A percentile compares a stretch with the other conserved stretches of the same genome.
phyloP scores from a whole-genome alignment of 164 flowering plant genomes.

The Chimonanthus praecox region DNA sequence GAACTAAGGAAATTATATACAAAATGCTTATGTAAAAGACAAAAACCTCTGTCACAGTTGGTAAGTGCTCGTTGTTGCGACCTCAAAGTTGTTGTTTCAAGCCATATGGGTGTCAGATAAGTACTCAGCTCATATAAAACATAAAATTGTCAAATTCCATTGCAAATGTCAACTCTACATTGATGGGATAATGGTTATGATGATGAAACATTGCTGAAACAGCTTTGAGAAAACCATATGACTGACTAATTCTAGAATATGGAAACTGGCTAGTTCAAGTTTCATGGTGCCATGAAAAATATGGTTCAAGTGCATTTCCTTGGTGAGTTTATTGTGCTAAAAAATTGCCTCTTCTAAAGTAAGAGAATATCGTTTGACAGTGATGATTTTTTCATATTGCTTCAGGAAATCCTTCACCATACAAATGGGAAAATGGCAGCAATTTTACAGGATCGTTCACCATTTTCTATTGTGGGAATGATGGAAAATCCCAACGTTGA shows the following conservation, averaged over 20 bases:
- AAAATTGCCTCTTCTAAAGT: background rate
- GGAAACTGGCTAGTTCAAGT: background rate
- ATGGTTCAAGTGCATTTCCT: background rate
- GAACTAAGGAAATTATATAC: no score
- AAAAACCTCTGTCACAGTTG: no score
- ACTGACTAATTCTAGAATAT: background rate
- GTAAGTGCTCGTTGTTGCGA: no score
- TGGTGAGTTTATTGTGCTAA: background rate
- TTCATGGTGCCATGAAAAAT: background rate
- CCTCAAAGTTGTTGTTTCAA: no score
- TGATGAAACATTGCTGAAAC: background rate
- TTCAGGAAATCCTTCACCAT: conserved; percentile 41
- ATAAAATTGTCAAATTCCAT: no score
- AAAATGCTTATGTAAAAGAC: no score
- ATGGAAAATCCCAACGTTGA: conserved; percentile 1
- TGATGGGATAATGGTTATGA: no score
- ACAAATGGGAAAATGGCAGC: conserved; percentile 49
- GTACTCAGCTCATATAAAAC: no score
- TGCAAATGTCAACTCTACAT: no score
- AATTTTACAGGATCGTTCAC: conserved; percentile 46
- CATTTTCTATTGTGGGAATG: conserved; percentile 50
- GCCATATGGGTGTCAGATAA: no score
- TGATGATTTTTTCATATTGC: background rate
- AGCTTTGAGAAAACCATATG: background rate
- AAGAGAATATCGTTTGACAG: background rate